Base-by-base conservation (phyloP, 2,329 filamentous ascomycete species). In the Ceratocystis harringtonii region DNA sequence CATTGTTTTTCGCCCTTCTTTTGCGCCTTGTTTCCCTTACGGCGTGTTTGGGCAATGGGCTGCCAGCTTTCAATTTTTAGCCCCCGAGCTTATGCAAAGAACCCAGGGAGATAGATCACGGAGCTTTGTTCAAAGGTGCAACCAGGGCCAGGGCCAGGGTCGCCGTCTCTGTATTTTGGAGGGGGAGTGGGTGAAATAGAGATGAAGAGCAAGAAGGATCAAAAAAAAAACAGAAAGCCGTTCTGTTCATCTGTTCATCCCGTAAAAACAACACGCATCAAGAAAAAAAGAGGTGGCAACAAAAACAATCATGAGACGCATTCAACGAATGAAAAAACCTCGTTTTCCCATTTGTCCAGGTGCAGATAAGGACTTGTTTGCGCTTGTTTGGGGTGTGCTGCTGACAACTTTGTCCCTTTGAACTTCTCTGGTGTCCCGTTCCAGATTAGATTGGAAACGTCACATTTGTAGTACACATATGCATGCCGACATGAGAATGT, bases 181-280 rank as follows among this genome's bases (percentile, higher is more conserved):
- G 10, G 36, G 36, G 10, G 28, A 17, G 52, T 32, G 52, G 52
- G n/a, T 58, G 28, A 58, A 58, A 58, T 58, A 58, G 28, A 58
- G 28, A 58, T 58, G 52, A 58, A 58, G 32, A 30, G 28, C 17
- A 17, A 58, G 52, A 58, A 58, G 52, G 52, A 58, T 58, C 52
- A 58, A 58, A 30, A 25, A 25, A 25, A 1, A 30, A 58, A 58
- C 25, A 32, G 28, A n/a, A 30, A 7, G 28, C 32, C 52, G 36
- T 41, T 41, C 28, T 58, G 52, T 58, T 58, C 52, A 58, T 58
- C 52, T 58, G 52, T 58, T 58, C 52, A 58, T 58, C 52, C 52
- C 52, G 52, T 58, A 30, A 30, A 41, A 30, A 17, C 32, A 32
- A 10, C 52, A 36, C 19, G 5, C 25, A 36, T 30, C 25, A 17